Conservation (phyloP, 2,329 filamentous ascomycete species). For the Orbilia brochopaga region DNA sequence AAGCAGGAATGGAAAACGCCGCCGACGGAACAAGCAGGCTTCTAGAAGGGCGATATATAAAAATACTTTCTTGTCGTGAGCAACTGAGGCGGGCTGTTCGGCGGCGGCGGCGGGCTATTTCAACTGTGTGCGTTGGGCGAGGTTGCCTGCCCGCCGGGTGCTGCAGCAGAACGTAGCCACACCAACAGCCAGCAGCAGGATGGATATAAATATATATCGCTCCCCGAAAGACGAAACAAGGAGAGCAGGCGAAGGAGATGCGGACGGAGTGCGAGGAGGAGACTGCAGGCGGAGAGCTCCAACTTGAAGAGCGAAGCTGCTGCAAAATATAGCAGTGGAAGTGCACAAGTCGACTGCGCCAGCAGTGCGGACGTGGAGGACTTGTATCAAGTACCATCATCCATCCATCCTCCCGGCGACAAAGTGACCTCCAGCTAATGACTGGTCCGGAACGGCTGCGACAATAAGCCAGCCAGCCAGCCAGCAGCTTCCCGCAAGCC, state of each 20-base stretch:
- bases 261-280: no score
- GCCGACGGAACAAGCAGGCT: conserved; percentile 8
- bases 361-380: conserved; percentile 40
- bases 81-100: background rate
- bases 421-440: background rate
- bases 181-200: background rate
- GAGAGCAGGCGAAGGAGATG: background rate
- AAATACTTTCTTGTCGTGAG: background rate
- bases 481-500: conserved; percentile 21
- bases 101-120: no score
- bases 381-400: background rate
- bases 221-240: background rate
- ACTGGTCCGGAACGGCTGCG: conserved; percentile 11
- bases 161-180: background rate
- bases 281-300: background rate
- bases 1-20: conserved; percentile 24
- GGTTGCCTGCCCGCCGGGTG: no score
- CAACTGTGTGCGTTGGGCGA: background rate
- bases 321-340: background rate
- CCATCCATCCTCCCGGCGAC: background rate
- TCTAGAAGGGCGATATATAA: conserved; percentile 8
- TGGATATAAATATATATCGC: conserved; percentile 1
- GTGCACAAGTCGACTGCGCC: background rate
- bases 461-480: conserved; percentile 12
- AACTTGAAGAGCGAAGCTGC: background rate